Conservation (phyloP, 2,329 filamentous ascomycete species). For the Helotiales sp. region DNA sequence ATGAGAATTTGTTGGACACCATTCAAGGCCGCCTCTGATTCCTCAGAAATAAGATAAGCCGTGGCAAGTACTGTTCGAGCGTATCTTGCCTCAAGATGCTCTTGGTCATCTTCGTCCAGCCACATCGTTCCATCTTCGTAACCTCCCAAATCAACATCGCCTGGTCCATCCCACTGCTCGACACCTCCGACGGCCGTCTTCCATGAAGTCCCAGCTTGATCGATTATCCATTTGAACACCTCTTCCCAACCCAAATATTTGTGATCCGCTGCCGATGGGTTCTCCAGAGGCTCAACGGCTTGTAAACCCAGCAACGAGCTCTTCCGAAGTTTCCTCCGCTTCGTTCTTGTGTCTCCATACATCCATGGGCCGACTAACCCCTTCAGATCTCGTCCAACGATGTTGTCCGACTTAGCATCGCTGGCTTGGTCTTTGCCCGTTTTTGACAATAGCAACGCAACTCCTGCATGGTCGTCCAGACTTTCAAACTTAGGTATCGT, state of each 20-base stretch:
- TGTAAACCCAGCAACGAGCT: conserved; percentile 25
- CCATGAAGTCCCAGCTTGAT: conserved; percentile 65
- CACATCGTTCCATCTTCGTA: conserved; percentile 57
- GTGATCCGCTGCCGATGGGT: conserved; percentile 36
- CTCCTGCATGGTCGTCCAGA: conserved; percentile 62
- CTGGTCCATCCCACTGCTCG: conserved; percentile 75
- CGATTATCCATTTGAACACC: conserved; percentile 69
- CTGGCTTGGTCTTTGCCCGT: conserved; percentile 43
- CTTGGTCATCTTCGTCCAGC: conserved; percentile 64
- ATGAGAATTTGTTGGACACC: conserved; percentile 64
- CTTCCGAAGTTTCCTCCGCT: conserved; percentile 47
- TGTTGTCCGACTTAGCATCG: conserved; percentile 32
- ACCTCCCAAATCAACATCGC: conserved; percentile 70
- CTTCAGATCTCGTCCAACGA: conserved; percentile 67
- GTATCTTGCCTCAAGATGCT: conserved; percentile 66
- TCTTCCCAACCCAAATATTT: conserved; percentile 70
- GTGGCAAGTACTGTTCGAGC: conserved; percentile 70
- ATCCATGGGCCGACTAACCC: conserved; percentile 77
- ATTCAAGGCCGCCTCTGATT: conserved; percentile 61
- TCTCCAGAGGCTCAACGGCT: conserved; percentile 32
- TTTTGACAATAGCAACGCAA: conserved; percentile 65
- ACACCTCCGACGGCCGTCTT: conserved; percentile 65
- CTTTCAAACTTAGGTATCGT: conserved; percentile 68
- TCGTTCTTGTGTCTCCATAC: conserved; percentile 66
- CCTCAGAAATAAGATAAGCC: conserved; percentile 68